Percentiles rank a stretch among this genome's conserved stretches.
These are phyloP conservation scores for Musa balbisiana DNA, from an alignment of 202 grass and related monocot genomes.

Conservation along the genomic window DNA sequence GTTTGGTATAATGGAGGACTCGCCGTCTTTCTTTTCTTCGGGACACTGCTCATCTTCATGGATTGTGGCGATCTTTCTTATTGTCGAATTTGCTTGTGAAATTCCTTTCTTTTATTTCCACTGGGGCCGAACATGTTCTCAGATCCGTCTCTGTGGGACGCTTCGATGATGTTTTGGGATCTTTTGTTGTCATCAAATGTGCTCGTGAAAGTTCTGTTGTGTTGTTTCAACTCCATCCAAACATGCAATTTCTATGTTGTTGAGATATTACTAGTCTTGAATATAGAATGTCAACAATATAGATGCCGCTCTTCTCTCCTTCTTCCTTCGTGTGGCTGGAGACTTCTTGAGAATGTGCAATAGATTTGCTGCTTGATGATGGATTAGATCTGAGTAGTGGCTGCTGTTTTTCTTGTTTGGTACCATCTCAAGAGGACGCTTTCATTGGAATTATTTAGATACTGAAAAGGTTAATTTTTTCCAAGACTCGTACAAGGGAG, in stretches of 20 bases:
- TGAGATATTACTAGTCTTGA: background rate
- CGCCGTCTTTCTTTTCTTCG: no score
- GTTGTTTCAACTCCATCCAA: background rate
- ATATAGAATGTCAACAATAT: background rate
- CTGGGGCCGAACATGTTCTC: background rate
- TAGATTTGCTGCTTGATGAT: background rate
- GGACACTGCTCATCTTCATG: background rate
- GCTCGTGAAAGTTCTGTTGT: background rate
- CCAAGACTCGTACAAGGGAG: no score
- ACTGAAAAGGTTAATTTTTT: background rate
- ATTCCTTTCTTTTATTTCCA: background rate
- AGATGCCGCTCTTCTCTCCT: no score
- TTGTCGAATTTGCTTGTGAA: background rate
- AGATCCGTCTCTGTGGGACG: background rate
- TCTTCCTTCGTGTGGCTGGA: background rate
- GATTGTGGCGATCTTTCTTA: background rate
- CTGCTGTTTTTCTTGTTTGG: background rate
- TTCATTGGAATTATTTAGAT: background rate
- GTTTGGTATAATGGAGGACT: background rate
- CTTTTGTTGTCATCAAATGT: background rate
- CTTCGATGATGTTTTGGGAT: background rate
- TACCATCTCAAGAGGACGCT: background rate
- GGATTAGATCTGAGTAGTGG: background rate
- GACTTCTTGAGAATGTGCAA: background rate
- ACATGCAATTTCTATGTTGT: background rate